phyloP scores from a whole-genome alignment of 2,329 filamentous ascomycete genomes.

The Xylariales sp. region DNA sequence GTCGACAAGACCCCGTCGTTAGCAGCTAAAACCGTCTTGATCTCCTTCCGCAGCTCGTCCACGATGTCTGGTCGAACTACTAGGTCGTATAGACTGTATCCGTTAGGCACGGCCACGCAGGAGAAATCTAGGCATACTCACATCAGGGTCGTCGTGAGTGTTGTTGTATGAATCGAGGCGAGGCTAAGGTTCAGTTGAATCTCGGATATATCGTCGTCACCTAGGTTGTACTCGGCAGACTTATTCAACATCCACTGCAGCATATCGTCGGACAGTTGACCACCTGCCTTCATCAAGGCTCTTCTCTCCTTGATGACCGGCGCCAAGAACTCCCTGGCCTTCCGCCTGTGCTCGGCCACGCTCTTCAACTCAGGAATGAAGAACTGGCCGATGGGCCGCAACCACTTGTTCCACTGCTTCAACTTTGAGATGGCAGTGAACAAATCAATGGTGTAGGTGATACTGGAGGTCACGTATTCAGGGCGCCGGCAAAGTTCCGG shows the following conservation, averaged over 20 bases:
- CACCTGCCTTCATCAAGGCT: conserved; percentile 16
- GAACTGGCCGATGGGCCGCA: conserved; percentile 29
- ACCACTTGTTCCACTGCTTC: conserved; percentile 23
- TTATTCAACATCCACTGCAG: conserved; percentile 41
- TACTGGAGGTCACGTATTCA: conserved; percentile 39
- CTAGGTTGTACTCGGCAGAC: conserved; percentile 24
- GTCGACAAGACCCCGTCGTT: conserved; percentile 27
- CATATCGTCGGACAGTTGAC: conserved; percentile 36
- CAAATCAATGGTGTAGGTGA: conserved; percentile 42
- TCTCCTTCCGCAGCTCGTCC: conserved; percentile 46
- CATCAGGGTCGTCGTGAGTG: conserved; percentile 35
- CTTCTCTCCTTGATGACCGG: conserved; percentile 30
- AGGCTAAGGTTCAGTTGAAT: conserved; percentile 39
- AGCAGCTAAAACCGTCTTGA: conserved; percentile 30
- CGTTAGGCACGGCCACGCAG: no score
- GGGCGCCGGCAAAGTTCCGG: conserved; percentile 40
- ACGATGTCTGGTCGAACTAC: conserved; percentile 42
- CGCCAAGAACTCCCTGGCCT: conserved; percentile 20
- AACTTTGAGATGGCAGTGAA: conserved; percentile 28
- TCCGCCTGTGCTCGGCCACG: conserved; percentile 25
- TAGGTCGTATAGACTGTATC: conserved; percentile 41
- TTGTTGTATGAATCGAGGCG: conserved; percentile 47
- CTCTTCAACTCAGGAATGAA: conserved; percentile 30
- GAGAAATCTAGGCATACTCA: no score
- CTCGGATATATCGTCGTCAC: conserved; percentile 29